Evolutionary conservation across 768 basidiomycete species (phyloP).

Genomic region (Pisolithus tinctorius): DNA sequence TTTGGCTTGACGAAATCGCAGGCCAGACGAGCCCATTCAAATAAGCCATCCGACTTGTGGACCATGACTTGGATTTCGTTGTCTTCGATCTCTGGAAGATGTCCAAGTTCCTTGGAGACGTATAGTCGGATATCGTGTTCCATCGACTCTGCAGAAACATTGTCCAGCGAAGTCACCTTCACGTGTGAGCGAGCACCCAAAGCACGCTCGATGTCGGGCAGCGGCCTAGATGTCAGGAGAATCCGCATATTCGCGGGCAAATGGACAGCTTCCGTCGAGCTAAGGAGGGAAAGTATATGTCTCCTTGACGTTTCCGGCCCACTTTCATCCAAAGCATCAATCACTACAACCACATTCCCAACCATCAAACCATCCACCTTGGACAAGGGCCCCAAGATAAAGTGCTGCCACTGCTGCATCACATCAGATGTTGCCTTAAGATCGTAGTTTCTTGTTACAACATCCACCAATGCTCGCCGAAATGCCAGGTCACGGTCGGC

Average conservation of each 20-base stretch:
- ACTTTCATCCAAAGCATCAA: neutral
- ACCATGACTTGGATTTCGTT: constrained; percentile 6
- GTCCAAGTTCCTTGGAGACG: neutral
- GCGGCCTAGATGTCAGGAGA: neutral
- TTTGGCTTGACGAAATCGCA: neutral
- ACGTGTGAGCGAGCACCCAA: neutral
- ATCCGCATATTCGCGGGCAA: neutral
- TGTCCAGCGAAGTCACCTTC: neutral
- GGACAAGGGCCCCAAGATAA: neutral
- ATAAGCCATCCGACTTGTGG: neutral
- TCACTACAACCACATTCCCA: neutral
- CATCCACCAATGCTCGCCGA: neutral
- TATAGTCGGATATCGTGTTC: neutral
- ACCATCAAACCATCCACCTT: neutral
- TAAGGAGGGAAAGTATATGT: neutral
- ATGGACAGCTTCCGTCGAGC: neutral
- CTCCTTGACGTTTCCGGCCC: neutral
- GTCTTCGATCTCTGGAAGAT: neutral
- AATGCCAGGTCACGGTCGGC: neutral
- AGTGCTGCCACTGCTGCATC: neutral
- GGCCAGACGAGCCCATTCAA: constrained; percentile 1
- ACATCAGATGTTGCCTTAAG: neutral
- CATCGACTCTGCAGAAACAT: neutral
- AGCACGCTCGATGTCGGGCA: neutral
- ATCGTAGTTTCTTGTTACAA: neutral